Percentiles rank a stretch among this genome's conserved stretches.
These are phyloP conservation scores for Russula griseocarnosa DNA, from an alignment of 768 basidiomycete genomes.

Conservation along the genomic window DNA sequence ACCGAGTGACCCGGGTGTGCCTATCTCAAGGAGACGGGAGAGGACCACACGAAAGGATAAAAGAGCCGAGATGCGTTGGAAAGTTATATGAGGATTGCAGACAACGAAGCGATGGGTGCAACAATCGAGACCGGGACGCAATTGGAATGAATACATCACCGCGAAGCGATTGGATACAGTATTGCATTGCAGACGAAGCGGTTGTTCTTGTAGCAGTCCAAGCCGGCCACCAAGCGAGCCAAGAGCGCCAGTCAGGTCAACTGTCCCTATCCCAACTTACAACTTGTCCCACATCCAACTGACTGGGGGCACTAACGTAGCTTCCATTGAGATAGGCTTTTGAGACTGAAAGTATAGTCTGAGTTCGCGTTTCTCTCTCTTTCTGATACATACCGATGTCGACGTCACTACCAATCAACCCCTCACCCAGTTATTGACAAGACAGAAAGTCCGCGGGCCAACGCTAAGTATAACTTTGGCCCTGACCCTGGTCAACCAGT, in stretches of 20 bases:
- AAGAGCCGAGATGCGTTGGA: not conserved
- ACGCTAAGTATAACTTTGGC: not conserved
- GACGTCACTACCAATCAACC: conserved; percentile 1
- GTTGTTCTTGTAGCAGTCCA: no score
- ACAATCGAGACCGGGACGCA: not conserved
- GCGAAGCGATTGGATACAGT: not conserved
- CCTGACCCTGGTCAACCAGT: not conserved
- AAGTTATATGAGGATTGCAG: not conserved
- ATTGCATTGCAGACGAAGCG: not conserved
- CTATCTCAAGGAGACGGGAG: not conserved
- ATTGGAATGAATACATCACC: not conserved
- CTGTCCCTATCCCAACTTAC: no score
- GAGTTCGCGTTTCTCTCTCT: not conserved
- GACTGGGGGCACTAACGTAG: not conserved
- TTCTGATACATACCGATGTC: not conserved
- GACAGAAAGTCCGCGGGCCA: conserved; percentile 2
- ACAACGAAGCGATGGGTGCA: not conserved
- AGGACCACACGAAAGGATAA: not conserved
- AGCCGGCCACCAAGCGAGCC: no score
- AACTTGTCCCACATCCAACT: not conserved
- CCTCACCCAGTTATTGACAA: not conserved
- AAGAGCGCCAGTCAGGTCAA: no score
- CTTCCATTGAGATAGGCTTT: not conserved
- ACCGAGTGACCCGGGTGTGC: not conserved
- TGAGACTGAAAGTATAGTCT: conserved; percentile 8